These are phyloP conservation scores for Oemleria cerasiformis DNA, from an alignment of 306 rosid species.

Conservation along the genomic window DNA sequence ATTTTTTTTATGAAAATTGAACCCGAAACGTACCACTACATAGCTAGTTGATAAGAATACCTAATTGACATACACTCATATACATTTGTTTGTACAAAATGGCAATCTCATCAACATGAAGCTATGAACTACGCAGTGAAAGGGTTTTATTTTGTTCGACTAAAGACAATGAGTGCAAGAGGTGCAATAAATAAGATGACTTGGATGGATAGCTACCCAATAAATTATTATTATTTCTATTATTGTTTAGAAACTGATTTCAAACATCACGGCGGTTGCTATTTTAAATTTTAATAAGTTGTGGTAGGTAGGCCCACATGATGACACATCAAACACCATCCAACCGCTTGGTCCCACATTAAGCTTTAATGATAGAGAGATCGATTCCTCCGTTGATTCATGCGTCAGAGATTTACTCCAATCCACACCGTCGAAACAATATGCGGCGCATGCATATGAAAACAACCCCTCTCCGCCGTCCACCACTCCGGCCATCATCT, in stretches of 20 bases:
- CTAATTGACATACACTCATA: no score
- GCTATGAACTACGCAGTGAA: no score
- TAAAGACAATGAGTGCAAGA: not conserved
- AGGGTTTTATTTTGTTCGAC: no score
- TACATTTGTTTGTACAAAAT: no score
- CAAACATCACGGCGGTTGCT: not conserved
- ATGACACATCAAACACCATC: constrained; percentile 4
- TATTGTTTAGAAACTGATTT: not conserved
- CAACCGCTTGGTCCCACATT: not conserved
- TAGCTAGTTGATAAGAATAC: no score
- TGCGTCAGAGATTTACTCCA: not conserved
- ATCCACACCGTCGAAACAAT: not conserved
- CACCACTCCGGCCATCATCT: no score
- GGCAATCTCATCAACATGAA: no score
- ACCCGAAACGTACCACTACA: no score
- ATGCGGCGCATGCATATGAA: constrained; percentile 7
- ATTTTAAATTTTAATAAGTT: not conserved
- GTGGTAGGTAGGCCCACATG: not conserved
- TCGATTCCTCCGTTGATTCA: not conserved
- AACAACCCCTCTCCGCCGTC: not conserved
- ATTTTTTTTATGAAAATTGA: no score
- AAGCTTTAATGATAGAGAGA: not conserved
- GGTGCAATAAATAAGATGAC: not conserved
- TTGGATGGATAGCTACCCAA: not conserved
- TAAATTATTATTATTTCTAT: not conserved